These are phyloP conservation scores for Ichthyophonus hoferi DNA, from an alignment of 208 protist species.

Conservation along the genomic window DNA sequence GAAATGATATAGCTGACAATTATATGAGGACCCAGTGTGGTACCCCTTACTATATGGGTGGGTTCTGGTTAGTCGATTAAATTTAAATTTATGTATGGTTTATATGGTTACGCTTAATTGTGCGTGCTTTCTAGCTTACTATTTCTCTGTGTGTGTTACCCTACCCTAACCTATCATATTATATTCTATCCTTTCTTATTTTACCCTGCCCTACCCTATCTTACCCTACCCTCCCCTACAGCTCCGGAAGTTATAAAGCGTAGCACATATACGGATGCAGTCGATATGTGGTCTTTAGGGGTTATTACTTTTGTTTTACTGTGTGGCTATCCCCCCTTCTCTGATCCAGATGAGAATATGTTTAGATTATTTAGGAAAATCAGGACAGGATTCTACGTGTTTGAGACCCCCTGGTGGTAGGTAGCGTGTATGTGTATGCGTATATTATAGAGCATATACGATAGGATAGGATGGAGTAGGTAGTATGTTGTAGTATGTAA, in stretches of 20 bases:
- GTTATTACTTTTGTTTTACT: conserved; percentile 40
- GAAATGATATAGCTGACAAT: background rate
- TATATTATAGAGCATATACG: background rate
- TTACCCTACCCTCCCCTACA: conserved; percentile 47
- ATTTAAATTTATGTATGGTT: background rate
- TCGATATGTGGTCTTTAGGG: conserved; percentile 45
- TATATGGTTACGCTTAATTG: background rate
- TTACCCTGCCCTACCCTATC: background rate
- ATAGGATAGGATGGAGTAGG: background rate
- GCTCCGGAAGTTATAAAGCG: conserved; percentile 55
- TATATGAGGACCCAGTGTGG: conserved; percentile 24
- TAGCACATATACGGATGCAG: conserved; percentile 1
- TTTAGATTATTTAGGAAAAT: background rate
- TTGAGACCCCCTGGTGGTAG: background rate
- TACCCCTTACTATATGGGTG: conserved; percentile 13
- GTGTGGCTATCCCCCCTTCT: conserved; percentile 40
- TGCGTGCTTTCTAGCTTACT: background rate
- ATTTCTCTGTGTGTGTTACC: background rate
- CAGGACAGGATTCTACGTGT: background rate
- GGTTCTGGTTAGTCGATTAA: background rate
- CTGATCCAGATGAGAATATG: background rate
- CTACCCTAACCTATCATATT: background rate
- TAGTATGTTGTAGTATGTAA: background rate
- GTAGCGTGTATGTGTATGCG: background rate
- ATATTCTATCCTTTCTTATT: background rate